Percentiles rank a stretch among this genome's conserved stretches.
phyloP scores from a whole-genome alignment of 352 stramenopile species.

The Halophytophthora batemanensis region DNA sequence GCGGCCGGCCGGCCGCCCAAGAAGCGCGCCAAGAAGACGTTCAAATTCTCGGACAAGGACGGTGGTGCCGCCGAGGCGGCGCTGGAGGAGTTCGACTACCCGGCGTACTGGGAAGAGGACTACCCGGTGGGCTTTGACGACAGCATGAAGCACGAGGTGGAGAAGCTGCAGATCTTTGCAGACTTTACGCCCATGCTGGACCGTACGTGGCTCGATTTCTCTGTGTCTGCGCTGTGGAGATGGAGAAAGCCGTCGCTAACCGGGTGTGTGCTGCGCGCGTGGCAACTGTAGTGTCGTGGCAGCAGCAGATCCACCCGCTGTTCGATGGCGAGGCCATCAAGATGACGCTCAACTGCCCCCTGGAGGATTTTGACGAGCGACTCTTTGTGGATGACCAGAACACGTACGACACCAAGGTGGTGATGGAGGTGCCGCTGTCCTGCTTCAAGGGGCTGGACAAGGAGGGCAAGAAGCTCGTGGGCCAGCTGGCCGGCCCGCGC shows the following conservation, averaged over 20 bases:
- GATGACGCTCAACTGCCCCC: constrained; percentile 70
- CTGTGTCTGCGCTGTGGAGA: background rate
- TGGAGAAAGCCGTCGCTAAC: background rate
- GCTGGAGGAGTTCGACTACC: constrained; percentile 71
- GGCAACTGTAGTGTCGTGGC: constrained; percentile 50
- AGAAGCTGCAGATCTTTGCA: constrained; percentile 81
- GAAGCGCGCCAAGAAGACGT: constrained; percentile 65
- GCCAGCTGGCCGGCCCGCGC: constrained; percentile 66
- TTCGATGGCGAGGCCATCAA: constrained; percentile 69
- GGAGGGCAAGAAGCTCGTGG: constrained; percentile 49
- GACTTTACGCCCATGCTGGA: constrained; percentile 77
- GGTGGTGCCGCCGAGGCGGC: constrained; percentile 20
- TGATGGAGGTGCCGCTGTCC: constrained; percentile 71
- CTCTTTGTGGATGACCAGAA: constrained; percentile 79
- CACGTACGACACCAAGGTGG: constrained; percentile 79
- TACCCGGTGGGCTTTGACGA: constrained; percentile 71
- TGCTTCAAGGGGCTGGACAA: constrained; percentile 60
- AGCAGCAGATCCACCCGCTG: constrained; percentile 71
- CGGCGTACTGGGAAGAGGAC: constrained; percentile 74
- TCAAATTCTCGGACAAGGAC: constrained; percentile 60
- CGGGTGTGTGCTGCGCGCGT: background rate
- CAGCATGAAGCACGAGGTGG: constrained; percentile 84
- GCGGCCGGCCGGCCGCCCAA: constrained; percentile 1
- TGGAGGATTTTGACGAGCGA: constrained; percentile 82
- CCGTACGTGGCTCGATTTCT: constrained; percentile 21